These are phyloP conservation scores for Cercospora citrullina DNA, from an alignment of 2,329 filamentous ascomycete genomes.

Conservation along the genomic window DNA sequence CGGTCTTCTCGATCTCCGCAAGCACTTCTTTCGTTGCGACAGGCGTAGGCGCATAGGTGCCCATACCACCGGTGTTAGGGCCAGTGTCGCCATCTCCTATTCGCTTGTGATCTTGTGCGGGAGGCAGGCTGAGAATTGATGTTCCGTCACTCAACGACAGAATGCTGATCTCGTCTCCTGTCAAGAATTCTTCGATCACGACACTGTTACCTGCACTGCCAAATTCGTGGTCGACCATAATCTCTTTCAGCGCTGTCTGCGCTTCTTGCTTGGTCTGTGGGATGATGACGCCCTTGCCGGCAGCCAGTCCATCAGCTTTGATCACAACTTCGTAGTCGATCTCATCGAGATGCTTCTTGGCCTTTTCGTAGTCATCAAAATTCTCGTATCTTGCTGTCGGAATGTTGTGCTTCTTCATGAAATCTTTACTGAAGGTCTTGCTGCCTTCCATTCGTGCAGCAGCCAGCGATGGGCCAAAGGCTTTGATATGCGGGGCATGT, in stretches of 20 bases:
- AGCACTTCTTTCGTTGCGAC: conserved; percentile 61
- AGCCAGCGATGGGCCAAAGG: conserved; percentile 81
- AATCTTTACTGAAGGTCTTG: conserved; percentile 97
- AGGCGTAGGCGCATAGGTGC: conserved; percentile 80
- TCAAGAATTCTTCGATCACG: conserved; percentile 90
- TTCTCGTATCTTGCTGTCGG: conserved; percentile 90
- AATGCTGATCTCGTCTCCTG: conserved; percentile 89
- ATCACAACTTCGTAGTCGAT: conserved; percentile 78
- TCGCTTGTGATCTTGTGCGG: conserved; percentile 95
- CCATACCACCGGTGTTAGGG: conserved; percentile 96
- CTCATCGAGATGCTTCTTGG: conserved; percentile 66
- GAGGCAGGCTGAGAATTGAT: conserved; percentile 77
- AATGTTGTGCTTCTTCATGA: conserved; percentile 88
- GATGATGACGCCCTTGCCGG: conserved; percentile 93
- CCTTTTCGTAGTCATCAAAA: conserved; percentile 54
- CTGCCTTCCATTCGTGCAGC: conserved; percentile 92
- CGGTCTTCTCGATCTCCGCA: conserved; percentile 72
- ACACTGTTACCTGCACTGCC: conserved; percentile 84
- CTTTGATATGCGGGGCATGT: conserved; percentile 58
- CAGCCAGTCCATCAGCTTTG: conserved; percentile 89
- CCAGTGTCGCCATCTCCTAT: conserved; percentile 87
- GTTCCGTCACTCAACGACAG: conserved; percentile 89
- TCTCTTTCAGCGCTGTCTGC: conserved; percentile 75
- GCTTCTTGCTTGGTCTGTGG: conserved; percentile 81
- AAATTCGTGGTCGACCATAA: conserved; percentile 88